Conservation (phyloP, 495 filamentous ascomycete species). For the Hypoxylon lienhwacheense region DNA sequence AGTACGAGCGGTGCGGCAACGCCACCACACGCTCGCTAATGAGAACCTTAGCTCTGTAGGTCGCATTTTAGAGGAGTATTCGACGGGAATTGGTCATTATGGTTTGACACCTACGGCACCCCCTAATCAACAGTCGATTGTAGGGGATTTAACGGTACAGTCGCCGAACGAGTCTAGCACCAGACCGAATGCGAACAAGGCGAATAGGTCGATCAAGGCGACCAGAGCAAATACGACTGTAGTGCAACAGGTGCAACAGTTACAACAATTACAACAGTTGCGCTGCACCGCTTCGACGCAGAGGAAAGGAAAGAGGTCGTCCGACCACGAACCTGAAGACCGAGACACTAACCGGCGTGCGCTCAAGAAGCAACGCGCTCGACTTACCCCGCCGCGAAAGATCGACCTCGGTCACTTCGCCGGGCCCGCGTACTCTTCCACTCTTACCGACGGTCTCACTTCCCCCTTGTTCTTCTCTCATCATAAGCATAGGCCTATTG, state of each 20-base stretch:
- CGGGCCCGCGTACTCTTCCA: conserved; percentile 33
- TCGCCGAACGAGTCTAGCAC: conserved; percentile 25
- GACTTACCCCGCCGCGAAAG: conserved; percentile 36
- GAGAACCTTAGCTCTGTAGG: conserved; percentile 23
- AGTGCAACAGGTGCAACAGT: too few species aligned
- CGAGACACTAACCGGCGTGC: conserved; percentile 20
- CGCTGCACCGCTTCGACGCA: conserved; percentile 21
- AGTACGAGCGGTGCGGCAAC: conserved; percentile 25
- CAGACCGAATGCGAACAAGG: conserved; percentile 12
- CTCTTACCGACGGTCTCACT: conserved; percentile 31
- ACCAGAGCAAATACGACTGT: conserved; percentile 9
- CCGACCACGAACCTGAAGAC: conserved; percentile 30
- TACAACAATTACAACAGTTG: too few species aligned
- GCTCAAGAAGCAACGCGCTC: conserved; percentile 34
- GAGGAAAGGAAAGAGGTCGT: conserved; percentile 32
- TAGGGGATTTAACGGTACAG: conserved; percentile 19
- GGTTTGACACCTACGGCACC: conserved; percentile 31
- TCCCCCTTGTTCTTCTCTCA: conserved; percentile 64
- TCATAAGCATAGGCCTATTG: conserved; percentile 48
- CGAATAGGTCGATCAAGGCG: background rate
- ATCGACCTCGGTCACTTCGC: conserved; percentile 39
- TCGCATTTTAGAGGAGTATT: conserved; percentile 32
- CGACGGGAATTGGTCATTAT: conserved; percentile 35
- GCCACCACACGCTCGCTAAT: conserved; percentile 23
- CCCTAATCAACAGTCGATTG: conserved; percentile 26